phyloP scores from a whole-genome alignment of 2,329 filamentous ascomycete species.

The Trichoderma simmonsii region DNA sequence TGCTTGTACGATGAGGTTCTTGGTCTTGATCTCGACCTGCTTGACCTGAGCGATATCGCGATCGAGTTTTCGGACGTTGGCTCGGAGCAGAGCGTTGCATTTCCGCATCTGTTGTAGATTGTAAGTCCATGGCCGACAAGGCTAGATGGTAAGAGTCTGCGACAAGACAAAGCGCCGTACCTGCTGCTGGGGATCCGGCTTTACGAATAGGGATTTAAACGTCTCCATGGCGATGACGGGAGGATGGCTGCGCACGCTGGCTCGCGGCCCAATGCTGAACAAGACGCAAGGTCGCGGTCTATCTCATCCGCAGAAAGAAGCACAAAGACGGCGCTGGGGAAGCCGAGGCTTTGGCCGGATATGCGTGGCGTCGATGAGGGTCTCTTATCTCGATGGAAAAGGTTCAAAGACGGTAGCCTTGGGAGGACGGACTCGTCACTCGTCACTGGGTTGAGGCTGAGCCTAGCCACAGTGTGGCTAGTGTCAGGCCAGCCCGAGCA shows the following conservation, averaged over 20 bases:
- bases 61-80: conserved; percentile 90
- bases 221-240: conserved; percentile 67
- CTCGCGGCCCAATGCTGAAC: conserved; percentile 1
- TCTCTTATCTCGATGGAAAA: neutral
- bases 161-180: conserved; percentile 46
- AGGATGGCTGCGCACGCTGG: neutral
- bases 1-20: conserved; percentile 77
- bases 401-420: neutral
- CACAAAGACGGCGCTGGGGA: neutral
- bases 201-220: conserved; percentile 80
- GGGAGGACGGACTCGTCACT: neutral
- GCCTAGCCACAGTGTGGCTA: conserved; percentile 16
- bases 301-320: neutral
- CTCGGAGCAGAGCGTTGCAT: conserved; percentile 86
- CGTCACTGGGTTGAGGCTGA: neutral
- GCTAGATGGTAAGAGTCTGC: neutral
- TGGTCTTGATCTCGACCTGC: conserved; percentile 77
- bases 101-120: conserved; percentile 70
- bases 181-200: conserved; percentile 90
- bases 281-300: neutral
- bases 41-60: conserved; percentile 82
- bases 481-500: neutral
- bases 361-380: neutral
- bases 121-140: neutral
- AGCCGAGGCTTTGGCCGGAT: neutral